Conservation (phyloP, 2,329 filamentous ascomycete species). For the Colletotrichum eremochloae region DNA sequence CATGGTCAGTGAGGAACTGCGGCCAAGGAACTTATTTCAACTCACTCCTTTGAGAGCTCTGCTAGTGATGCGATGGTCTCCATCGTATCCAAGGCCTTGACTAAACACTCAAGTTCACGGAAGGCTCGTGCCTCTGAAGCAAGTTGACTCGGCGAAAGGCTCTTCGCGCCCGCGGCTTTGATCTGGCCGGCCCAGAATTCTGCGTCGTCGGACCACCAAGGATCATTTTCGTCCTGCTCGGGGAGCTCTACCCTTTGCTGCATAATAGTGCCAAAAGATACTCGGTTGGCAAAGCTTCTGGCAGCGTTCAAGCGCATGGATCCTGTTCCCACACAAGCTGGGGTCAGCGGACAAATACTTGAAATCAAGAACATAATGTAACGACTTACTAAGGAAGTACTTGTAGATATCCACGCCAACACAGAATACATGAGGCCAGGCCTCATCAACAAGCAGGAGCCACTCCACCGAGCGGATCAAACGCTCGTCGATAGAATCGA, state of each 20-base stretch:
- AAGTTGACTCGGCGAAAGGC: constrained; percentile 58
- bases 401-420: constrained; percentile 82
- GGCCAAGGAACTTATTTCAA: constrained; percentile 35
- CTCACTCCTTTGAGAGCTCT: constrained; percentile 66
- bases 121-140: constrained; percentile 71
- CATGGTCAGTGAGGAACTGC: constrained; percentile 46
- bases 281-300: constrained; percentile 64
- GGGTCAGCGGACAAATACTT: constrained; percentile 37
- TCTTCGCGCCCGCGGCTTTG: constrained; percentile 52
- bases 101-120: constrained; percentile 77
- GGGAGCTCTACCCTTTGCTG: constrained; percentile 55
- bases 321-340: constrained; percentile 51
- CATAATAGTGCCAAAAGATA: constrained; percentile 65
- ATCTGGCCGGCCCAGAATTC: constrained; percentile 57
- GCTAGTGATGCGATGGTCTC: constrained; percentile 74
- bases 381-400: constrained; percentile 81
- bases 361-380: constrained; percentile 42
- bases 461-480: constrained; percentile 88
- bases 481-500: constrained; percentile 73
- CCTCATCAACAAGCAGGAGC: constrained; percentile 80
- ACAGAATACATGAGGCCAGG: constrained; percentile 78
- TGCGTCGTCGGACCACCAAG: constrained; percentile 54
- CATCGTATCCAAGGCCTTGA: constrained; percentile 74
- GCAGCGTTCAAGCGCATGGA: constrained; percentile 67
- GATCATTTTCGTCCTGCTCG: constrained; percentile 52